These are phyloP conservation scores for Alternaria postmessia DNA, from an alignment of 2,329 filamentous ascomycete species.

Conservation along the genomic window DNA sequence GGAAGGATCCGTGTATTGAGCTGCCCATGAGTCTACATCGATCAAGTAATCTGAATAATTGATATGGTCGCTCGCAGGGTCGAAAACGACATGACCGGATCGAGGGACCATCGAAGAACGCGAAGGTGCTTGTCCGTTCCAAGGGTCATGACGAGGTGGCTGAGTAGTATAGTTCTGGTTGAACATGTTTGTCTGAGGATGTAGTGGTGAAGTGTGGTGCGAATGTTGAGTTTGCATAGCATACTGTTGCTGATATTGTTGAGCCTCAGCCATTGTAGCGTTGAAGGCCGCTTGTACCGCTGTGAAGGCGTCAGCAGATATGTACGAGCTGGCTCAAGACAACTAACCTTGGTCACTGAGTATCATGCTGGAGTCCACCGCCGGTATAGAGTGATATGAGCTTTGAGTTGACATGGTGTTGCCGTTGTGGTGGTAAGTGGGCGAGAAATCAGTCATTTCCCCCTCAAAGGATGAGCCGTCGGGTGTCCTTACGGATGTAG, in stretches of 20 bases:
- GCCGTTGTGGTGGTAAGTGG: slow-evolving; percentile 39
- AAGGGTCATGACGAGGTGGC: slow-evolving; percentile 40
- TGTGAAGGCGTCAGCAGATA: slow-evolving; percentile 26
- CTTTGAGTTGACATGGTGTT: slow-evolving; percentile 37
- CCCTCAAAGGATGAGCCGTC: slow-evolving; percentile 45
- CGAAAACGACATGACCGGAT: slow-evolving; percentile 41
- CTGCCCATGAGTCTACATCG: slow-evolving; percentile 37
- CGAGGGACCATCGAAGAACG: slow-evolving; percentile 39
- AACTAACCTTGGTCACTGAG: slow-evolving; percentile 38
- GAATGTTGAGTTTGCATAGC: slow-evolving; percentile 24
- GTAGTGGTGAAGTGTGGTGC: slow-evolving; percentile 25
- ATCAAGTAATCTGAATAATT: slow-evolving; percentile 31
- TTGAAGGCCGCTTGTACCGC: slow-evolving; percentile 37
- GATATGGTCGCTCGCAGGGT: slow-evolving; percentile 38
- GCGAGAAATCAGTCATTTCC: slow-evolving; percentile 41
- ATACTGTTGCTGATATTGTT: slow-evolving; percentile 34
- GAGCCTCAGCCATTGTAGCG: slow-evolving; percentile 30
- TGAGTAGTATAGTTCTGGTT: slow-evolving; percentile 37
- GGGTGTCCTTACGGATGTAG: slow-evolving; percentile 47
- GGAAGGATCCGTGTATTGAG: slow-evolving; percentile 37
- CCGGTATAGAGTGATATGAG: slow-evolving; percentile 31
- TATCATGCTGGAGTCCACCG: slow-evolving; percentile 33
- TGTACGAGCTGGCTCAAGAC: background rate
- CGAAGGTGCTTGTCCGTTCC: slow-evolving; percentile 41
- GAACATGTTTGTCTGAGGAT: slow-evolving; percentile 29